Evolutionary conservation across 164 flowering plant species (phyloP).

Genomic region (Kalanchoe fedtschenkoi): DNA sequence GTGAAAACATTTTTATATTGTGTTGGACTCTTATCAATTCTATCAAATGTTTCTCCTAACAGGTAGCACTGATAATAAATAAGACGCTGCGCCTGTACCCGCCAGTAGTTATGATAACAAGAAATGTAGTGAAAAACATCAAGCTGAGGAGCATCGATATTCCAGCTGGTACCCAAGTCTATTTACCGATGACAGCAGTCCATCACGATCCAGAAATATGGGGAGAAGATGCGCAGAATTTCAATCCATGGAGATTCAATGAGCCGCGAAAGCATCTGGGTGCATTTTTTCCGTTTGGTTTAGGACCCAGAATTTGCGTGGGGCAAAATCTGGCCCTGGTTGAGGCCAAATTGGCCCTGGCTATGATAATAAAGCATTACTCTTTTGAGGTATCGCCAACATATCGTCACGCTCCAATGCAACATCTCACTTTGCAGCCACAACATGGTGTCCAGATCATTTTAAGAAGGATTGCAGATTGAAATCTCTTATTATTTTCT

Average conservation of each 20-base stretch:
- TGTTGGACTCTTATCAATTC: no score
- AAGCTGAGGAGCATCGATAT: constrained; percentile 40
- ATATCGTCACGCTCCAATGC: constrained; percentile 53
- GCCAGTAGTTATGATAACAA: constrained; percentile 34
- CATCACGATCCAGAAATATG: constrained; percentile 40
- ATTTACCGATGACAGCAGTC: constrained; percentile 30
- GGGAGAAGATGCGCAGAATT: constrained; percentile 28
- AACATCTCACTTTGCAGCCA: constrained; percentile 37
- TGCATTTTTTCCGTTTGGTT: constrained; percentile 22
- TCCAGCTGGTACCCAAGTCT: constrained; percentile 46
- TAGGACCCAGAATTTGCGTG: constrained; percentile 38
- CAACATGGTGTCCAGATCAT: constrained; percentile 45
- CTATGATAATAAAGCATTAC: constrained; percentile 29
- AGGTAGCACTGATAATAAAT: constrained; percentile 29
- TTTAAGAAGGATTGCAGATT: constrained; percentile 2
- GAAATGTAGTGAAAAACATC: constrained; percentile 24
- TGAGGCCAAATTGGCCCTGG: constrained; percentile 37
- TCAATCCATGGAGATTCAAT: constrained; percentile 30
- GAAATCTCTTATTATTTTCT: no score
- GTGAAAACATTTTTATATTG: no score
- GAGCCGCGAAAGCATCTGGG: constrained; percentile 22
- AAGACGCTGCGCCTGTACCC: constrained; percentile 69
- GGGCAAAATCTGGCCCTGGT: constrained; percentile 45
- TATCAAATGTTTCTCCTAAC: no score
- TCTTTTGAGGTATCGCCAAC: constrained; percentile 39